Percentiles rank a stretch among this genome's conserved stretches.
Evolutionary conservation across 345 rosid species (phyloP).

Genomic region (Acer negundo): DNA sequence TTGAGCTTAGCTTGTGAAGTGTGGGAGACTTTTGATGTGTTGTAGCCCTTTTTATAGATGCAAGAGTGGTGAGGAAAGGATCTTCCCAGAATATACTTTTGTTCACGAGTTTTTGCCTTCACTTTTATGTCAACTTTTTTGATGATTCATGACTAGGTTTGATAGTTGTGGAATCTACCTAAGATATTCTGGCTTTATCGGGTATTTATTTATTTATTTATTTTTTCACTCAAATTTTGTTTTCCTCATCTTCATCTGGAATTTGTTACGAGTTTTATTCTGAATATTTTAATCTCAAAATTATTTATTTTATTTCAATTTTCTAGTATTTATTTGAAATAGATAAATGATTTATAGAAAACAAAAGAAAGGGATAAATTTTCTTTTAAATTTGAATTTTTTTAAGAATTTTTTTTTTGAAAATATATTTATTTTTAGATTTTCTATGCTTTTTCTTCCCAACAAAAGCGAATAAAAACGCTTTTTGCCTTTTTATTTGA

Average conservation of each 20-base stretch:
- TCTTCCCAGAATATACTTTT: conserved; percentile 47
- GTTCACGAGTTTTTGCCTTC: conserved; percentile 12
- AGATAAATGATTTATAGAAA: too few species aligned
- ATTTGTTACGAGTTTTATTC: background rate
- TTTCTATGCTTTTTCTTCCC: too few species aligned
- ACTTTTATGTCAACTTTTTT: conserved; percentile 13
- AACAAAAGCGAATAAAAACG: too few species aligned
- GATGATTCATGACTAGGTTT: background rate
- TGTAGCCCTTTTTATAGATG: conserved; percentile 9
- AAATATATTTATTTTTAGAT: too few species aligned
- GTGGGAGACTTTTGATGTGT: background rate
- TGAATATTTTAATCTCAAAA: too few species aligned
- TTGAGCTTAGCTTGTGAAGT: conserved; percentile 5
- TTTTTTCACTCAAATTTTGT: background rate
- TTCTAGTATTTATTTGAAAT: too few species aligned
- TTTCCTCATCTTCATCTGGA: background rate
- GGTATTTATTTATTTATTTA: too few species aligned
- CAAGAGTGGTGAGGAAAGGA: conserved; percentile 27
- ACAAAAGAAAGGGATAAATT: too few species aligned
- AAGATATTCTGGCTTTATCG: conserved; percentile 22
- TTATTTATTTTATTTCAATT: too few species aligned
- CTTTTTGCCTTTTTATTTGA: too few species aligned
- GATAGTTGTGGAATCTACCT: conserved; percentile 35
- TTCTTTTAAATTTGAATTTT: too few species aligned
- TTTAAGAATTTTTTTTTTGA: too few species aligned